Evolutionary conservation across 768 basidiomycete species (phyloP).

Genomic region (Boletus rufocinnamomeus): DNA sequence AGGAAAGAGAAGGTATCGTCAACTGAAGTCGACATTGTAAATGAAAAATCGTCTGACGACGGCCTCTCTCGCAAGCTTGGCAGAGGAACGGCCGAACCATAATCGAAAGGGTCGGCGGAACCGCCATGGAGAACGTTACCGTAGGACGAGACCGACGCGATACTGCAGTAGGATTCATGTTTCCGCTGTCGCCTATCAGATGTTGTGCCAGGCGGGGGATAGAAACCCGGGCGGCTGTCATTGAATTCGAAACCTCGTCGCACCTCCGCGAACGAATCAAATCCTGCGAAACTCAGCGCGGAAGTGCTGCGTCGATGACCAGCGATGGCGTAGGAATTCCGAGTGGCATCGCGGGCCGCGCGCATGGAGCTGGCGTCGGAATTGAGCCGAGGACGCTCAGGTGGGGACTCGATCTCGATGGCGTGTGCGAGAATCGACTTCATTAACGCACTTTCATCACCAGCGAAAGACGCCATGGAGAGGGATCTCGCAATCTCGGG

Average conservation of each 20-base stretch:
- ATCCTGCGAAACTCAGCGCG: slow-evolving; percentile 64
- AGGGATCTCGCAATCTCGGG: slow-evolving; percentile 50
- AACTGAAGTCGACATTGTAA: slow-evolving; percentile 52
- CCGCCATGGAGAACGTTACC: slow-evolving; percentile 68
- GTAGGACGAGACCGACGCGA: slow-evolving; percentile 80
- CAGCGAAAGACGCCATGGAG: slow-evolving; percentile 45
- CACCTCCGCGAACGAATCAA: slow-evolving; percentile 79
- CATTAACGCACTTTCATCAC: slow-evolving; percentile 54
- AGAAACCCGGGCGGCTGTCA: slow-evolving; percentile 62
- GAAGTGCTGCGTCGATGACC: slow-evolving; percentile 45
- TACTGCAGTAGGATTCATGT: slow-evolving; percentile 67
- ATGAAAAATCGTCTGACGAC: slow-evolving; percentile 58
- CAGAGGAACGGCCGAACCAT: slow-evolving; percentile 39
- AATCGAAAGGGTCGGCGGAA: slow-evolving; percentile 72
- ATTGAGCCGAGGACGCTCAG: slow-evolving; percentile 38
- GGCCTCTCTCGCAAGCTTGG: slow-evolving; percentile 56
- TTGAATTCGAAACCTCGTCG: slow-evolving; percentile 76
- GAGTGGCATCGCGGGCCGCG: slow-evolving; percentile 24
- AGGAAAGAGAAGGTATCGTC: slow-evolving; percentile 78
- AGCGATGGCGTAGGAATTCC: slow-evolving; percentile 17
- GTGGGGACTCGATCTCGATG: slow-evolving; percentile 38
- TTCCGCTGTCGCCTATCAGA: slow-evolving; percentile 43
- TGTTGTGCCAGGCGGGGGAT: slow-evolving; percentile 49
- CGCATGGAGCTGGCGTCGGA: slow-evolving; percentile 48
- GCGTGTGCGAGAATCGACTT: slow-evolving; percentile 57